phyloP scores from a whole-genome alignment of 805 yeast species.

The Candida peoriensis region DNA sequence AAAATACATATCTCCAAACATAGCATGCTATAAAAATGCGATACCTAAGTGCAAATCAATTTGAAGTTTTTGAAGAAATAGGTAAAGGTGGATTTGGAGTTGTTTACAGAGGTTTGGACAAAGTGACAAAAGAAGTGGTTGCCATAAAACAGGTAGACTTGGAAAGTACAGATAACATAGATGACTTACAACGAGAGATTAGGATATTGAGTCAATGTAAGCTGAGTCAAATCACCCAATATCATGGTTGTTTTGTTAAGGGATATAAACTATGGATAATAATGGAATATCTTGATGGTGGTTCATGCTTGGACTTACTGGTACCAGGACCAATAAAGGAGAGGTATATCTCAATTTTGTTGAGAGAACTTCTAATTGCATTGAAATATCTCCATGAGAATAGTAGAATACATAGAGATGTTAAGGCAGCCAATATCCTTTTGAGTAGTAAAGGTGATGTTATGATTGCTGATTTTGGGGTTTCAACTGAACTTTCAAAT shows the following conservation, averaged over 20 bases:
- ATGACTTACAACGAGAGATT: conserved; percentile 89
- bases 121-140: conserved; percentile 68
- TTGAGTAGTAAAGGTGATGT: conserved; percentile 67
- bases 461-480: conserved; percentile 94
- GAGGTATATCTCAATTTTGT: conserved; percentile 66
- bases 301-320: conserved; percentile 70
- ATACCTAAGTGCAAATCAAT: conserved; percentile 26
- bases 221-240: conserved; percentile 79
- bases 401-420: conserved; percentile 86
- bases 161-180: conserved; percentile 87
- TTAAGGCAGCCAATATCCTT: conserved; percentile 88
- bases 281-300: conserved; percentile 97
- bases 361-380: conserved; percentile 75
- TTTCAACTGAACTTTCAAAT: conserved; percentile 76
- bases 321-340: conserved; percentile 90
- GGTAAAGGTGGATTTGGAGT: conserved; percentile 97
- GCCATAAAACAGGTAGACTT: conserved; percentile 91
- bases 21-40: conserved; percentile 11
- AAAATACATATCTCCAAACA: not conserved
- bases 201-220: conserved; percentile 77
- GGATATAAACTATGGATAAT: conserved; percentile 96
- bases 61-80: conserved; percentile 65
- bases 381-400: conserved; percentile 65
- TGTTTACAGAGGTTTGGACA: conserved; percentile 80
- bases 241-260: conserved; percentile 79